Evolutionary conservation across 202 grass and related monocot species (phyloP).

Genomic region (Schoenoplectus triqueter): DNA sequence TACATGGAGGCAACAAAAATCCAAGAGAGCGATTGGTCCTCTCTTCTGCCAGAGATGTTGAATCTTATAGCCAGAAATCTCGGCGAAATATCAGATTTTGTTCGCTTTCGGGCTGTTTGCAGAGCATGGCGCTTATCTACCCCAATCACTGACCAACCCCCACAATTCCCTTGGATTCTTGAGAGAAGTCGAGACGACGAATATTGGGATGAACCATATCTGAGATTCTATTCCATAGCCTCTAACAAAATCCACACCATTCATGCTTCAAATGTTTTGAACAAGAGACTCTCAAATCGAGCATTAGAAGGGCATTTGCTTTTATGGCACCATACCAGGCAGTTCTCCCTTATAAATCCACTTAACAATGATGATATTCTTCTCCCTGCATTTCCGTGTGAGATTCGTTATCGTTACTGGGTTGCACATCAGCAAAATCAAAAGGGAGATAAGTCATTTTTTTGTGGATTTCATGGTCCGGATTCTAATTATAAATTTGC

Average conservation of each 20-base stretch:
- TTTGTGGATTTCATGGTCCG: not conserved
- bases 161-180: slow-evolving; percentile 9
- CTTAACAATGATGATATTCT: not conserved
- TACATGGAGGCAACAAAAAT: not conserved
- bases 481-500: not conserved
- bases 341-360: not conserved
- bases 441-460: not conserved
- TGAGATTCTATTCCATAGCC: not conserved
- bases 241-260: not conserved
- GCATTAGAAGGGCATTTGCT: not conserved
- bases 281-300: no score
- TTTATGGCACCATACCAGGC: not conserved
- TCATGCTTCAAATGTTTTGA: not conserved
- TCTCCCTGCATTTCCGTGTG: not conserved
- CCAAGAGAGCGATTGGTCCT: not conserved
- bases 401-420: not conserved
- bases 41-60: not conserved
- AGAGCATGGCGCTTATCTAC: not conserved
- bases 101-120: slow-evolving; percentile 1
- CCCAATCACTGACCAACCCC: not conserved
- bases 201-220: not conserved
- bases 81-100: slow-evolving; percentile 4
- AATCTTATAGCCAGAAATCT: not conserved
- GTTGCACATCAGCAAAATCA: not conserved
- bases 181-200: not conserved